Percentiles rank a stretch among this genome's conserved stretches.
These are phyloP conservation scores for Pseudocohnilembus persalinus DNA, from an alignment of 169 alveolate genomes.

Conservation along the genomic window DNA sequence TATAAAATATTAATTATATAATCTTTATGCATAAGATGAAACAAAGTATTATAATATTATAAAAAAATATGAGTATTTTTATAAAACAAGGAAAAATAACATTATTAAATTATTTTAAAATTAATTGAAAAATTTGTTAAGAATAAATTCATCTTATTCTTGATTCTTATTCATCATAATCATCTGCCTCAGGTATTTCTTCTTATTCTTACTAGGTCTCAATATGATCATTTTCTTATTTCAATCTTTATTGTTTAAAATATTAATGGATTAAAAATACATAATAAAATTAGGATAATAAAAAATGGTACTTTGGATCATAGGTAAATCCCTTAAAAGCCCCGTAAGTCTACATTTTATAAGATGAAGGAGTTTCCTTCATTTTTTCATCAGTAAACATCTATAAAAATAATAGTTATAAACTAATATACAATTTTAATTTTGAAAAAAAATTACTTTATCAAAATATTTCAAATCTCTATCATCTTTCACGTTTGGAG, in stretches of 20 bases:
- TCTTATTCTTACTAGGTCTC: neutral
- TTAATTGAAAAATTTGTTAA: too few relatives aligned
- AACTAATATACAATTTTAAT: too few relatives aligned
- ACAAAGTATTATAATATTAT: too few relatives aligned
- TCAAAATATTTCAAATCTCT: neutral
- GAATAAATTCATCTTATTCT: too few relatives aligned
- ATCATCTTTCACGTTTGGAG: slow-evolving; percentile 37
- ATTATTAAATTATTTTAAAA: too few relatives aligned
- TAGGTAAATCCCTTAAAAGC: neutral
- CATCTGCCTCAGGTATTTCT: neutral
- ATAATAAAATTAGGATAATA: too few relatives aligned
- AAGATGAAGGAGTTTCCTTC: neutral
- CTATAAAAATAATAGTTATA: neutral
- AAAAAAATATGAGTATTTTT: too few relatives aligned
- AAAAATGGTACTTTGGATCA: neutral
- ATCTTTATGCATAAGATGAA: too few relatives aligned
- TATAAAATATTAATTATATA: too few relatives aligned
- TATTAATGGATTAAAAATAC: too few relatives aligned
- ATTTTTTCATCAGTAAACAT: neutral
- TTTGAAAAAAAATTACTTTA: neutral
- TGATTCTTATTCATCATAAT: too few relatives aligned
- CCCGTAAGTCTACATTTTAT: neutral
- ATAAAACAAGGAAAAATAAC: too few relatives aligned
- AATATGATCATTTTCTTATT: neutral
- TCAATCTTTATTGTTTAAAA: neutral